Percentiles rank a stretch among this genome's conserved stretches.
Conservation (phyloP, 345 rosid species). For the Hibiscus syriacus region DNA sequence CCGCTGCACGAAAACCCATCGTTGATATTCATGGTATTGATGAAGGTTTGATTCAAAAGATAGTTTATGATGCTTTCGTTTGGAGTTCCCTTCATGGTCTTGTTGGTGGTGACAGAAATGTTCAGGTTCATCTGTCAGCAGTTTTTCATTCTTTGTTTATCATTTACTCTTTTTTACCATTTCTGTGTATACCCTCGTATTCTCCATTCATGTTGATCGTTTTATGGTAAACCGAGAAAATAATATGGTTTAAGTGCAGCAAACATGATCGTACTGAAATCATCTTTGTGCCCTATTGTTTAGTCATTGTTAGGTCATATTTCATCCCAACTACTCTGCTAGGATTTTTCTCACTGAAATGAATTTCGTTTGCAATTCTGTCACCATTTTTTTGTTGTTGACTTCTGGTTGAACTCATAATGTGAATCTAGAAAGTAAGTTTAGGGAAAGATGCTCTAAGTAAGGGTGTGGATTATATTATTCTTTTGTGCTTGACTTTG, state of each 20-base stretch:
- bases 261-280: not conserved
- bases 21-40: conserved; percentile 45
- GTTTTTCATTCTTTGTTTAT: no score
- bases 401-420: not conserved
- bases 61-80: conserved; percentile 89
- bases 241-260: not conserved
- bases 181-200: not conserved
- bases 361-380: not conserved
- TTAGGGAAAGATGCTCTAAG: no score
- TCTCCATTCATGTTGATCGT: not conserved
- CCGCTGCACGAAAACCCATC: conserved; percentile 15
- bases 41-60: conserved; percentile 51
- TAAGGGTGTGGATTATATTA: not conserved
- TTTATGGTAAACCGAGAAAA: not conserved
- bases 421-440: not conserved
- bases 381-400: not conserved
- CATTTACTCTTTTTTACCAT: not conserved
- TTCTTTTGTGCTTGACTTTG: not conserved
- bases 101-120: conserved; percentile 73
- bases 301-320: not conserved
- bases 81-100: conserved; percentile 97
- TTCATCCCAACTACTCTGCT: not conserved
- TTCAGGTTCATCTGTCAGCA: conserved; percentile 32
- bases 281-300: not conserved
- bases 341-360: not conserved